Percentiles rank a stretch among this genome's conserved stretches.
Conservation (phyloP, 345 rosid species). For the Lepidium africanum region DNA sequence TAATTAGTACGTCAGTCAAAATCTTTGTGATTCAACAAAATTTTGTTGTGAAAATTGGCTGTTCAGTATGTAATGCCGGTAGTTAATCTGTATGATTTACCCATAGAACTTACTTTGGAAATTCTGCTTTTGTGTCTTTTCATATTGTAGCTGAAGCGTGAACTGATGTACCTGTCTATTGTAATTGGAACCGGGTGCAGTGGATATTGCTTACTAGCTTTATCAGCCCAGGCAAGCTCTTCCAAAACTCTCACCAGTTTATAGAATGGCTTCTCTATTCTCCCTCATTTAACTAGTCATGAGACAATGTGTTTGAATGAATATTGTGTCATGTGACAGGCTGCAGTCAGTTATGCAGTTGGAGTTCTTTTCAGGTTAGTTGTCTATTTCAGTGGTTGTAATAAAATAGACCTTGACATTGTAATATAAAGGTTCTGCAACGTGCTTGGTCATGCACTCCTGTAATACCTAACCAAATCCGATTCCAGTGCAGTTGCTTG, state of each 20-base stretch:
- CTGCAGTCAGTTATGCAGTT: slow-evolving; percentile 72
- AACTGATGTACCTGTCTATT: slow-evolving; percentile 64
- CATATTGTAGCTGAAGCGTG: slow-evolving; percentile 67
- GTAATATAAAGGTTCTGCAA: not conserved
- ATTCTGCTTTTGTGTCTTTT: slow-evolving; percentile 12
- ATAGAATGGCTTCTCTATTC: not conserved
- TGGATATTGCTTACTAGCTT: slow-evolving; percentile 65
- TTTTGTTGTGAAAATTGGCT: not conserved
- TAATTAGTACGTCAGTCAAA: slow-evolving; percentile 18
- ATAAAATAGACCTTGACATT: not conserved
- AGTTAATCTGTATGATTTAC: not conserved
- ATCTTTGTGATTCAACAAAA: slow-evolving; percentile 1
- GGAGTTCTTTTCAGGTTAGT: slow-evolving; percentile 84
- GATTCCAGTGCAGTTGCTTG: slow-evolving; percentile 67
- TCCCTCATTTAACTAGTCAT: not conserved
- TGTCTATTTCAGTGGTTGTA: not conserved
- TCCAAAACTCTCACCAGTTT: not conserved
- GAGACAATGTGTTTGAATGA: not conserved
- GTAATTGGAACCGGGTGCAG: slow-evolving; percentile 73
- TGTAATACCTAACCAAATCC: slow-evolving; percentile 24
- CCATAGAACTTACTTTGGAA: not conserved
- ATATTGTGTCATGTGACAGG: slow-evolving; percentile 38
- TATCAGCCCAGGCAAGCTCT: slow-evolving; percentile 61
- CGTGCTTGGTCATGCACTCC: not conserved
- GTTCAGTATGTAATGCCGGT: not conserved